Percentiles rank a stretch among this genome's conserved stretches.
phyloP scores from a whole-genome alignment of 768 basidiomycete genomes.

The Suillus clintonianus region DNA sequence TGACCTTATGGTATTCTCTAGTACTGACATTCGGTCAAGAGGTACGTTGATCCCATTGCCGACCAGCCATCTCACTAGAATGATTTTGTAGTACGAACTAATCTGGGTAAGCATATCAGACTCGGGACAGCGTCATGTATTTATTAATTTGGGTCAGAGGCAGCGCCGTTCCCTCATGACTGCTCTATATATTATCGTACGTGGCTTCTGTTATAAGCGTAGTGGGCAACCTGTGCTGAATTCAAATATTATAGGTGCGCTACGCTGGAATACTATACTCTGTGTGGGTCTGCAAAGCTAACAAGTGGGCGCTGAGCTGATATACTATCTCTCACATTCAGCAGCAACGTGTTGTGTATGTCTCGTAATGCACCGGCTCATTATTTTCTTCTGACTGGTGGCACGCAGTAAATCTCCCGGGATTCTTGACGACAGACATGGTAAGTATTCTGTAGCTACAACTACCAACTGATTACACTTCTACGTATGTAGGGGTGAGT shows the following conservation, averaged over 20 bases:
- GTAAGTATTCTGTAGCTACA: background rate
- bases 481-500: background rate
- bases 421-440: background rate
- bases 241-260: background rate
- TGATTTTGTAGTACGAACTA: background rate
- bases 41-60: background rate
- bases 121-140: no score
- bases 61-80: background rate
- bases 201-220: background rate
- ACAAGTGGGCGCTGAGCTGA: background rate
- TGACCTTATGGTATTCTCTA: background rate
- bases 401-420: background rate
- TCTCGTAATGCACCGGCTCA: background rate
- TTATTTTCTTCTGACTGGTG: background rate
- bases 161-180: background rate
- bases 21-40: background rate
- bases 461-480: background rate
- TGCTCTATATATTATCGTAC: background rate
- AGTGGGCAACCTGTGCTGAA: background rate
- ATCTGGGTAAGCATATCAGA: constrained; percentile 2
- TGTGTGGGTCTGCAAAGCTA: background rate
- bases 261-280: background rate
- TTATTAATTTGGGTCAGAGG: background rate
- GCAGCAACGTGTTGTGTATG: background rate
- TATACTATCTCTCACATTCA: background rate